Base-by-base conservation (phyloP, 192 early-diverging fungal genomes). In the Mortierella alpina region DNA sequence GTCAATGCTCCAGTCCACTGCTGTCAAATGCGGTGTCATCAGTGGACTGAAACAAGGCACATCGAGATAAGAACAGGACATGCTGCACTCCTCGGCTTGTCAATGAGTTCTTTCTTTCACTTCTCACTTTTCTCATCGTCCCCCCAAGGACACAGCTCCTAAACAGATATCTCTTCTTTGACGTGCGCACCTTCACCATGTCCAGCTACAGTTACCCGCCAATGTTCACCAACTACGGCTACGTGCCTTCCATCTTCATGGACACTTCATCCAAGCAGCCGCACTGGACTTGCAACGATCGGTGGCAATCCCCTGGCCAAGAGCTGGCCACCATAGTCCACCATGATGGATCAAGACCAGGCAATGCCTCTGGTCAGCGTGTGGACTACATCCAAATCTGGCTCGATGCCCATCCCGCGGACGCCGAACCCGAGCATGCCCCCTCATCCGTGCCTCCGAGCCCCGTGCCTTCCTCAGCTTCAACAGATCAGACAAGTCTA, bases 191-290 rank as follows among this genome's bases (percentile, higher is more conserved):
- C 40, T 4, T 52, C 13, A 72, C 64, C 12, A 80, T 78, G 75
- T 20, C 47, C 39, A 45, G 46, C 10, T 55, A 22, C 44, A n/a
- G 18, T 2, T n/a, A 52, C 41, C 69, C 68, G 22, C 76, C 76
- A 5, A 72, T 80, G 41, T 80, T 72, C 65, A 72, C 76, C 20
- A 72, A 56, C 45, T 15, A 63, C 13, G 76, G 76, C 20, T 80
- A 80, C n/a, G 65, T 72, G 22, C 76, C 76, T 9, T 72, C 76
- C 10, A 72, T 80, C 46, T 59, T 80, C n/a, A 61, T 72, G 63
- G 76, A 72, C 40, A 39, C 18, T 42, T 72, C 51, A 18, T 47
- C 63, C 15, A 56, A 56, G 18, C 14, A 12, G 10, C 31, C 31
- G 31, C 31, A 31, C 31, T 31, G 31, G 31, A 5, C 18, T 1